phyloP scores from a whole-genome alignment of 352 stramenopile species.

The Phytophthora hybrid region DNA sequence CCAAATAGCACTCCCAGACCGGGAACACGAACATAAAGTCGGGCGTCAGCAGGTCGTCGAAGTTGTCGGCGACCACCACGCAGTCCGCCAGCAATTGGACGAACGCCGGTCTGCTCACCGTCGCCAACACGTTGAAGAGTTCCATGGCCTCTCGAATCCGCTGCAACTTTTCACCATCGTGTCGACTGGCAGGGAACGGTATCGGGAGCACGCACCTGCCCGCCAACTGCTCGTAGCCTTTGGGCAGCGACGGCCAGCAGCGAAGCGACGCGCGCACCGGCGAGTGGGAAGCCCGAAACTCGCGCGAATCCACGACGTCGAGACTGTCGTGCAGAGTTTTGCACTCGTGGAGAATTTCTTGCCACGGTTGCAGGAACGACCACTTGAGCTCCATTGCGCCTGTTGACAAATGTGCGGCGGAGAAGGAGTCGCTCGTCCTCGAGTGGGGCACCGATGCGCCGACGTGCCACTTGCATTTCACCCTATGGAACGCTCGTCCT shows the following conservation, averaged over 20 bases:
- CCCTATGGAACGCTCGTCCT: background rate
- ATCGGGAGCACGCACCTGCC: conserved; percentile 20
- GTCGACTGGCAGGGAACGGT: conserved; percentile 15
- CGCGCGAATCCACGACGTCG: conserved; percentile 7
- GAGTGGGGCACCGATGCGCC: background rate
- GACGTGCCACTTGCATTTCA: conserved; percentile 4
- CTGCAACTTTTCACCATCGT: conserved; percentile 5
- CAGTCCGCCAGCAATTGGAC: conserved; percentile 16
- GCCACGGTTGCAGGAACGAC: conserved; percentile 20
- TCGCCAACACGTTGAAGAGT: conserved; percentile 27
- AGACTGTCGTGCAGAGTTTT: conserved; percentile 18
- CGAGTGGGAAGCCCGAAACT: conserved; percentile 7
- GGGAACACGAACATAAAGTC: conserved; percentile 27
- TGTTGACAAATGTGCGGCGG: background rate
- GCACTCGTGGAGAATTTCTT: conserved; percentile 7
- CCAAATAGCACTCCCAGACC: conserved; percentile 28
- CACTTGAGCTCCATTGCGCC: conserved; percentile 18
- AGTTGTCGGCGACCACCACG: conserved; percentile 24
- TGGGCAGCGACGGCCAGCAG: conserved; percentile 19
- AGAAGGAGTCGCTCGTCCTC: background rate
- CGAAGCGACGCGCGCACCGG: conserved; percentile 17
- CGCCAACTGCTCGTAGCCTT: conserved; percentile 14
- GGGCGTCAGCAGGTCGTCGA: conserved; percentile 21
- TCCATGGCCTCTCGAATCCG: conserved; percentile 30
- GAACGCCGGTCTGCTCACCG: conserved; percentile 19